A percentile compares a stretch with the other conserved stretches of the same genome.
phyloP scores from a whole-genome alignment of 2,329 filamentous ascomycete species.

The Ilyonectria sp. region DNA sequence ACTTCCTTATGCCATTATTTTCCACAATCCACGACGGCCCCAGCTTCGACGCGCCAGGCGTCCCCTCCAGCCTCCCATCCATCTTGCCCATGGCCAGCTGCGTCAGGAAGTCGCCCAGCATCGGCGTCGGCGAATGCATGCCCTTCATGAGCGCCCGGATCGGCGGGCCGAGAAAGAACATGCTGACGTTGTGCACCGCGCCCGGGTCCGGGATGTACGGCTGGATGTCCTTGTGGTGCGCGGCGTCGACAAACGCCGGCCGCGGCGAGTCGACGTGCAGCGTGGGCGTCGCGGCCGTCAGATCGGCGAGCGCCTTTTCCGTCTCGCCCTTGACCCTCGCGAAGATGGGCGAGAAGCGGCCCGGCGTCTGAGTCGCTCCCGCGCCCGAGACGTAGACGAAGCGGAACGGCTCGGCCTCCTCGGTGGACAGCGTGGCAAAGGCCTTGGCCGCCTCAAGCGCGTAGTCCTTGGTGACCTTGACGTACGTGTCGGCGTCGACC shows the following conservation, averaged over 20 bases:
- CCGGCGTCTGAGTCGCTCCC: constrained; percentile 72
- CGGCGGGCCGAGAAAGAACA: constrained; percentile 44
- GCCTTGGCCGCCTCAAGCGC: constrained; percentile 74
- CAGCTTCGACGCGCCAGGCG: constrained; percentile 51
- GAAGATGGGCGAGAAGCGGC: constrained; percentile 70
- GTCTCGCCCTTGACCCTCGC: constrained; percentile 77
- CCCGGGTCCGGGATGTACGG: constrained; percentile 58
- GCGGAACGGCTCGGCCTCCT: constrained; percentile 68
- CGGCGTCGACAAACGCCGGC: constrained; percentile 71
- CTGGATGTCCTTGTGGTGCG: constrained; percentile 58
- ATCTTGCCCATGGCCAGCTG: constrained; percentile 61
- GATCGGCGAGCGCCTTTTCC: constrained; percentile 71
- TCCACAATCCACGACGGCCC: constrained; percentile 55
- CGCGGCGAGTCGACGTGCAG: constrained; percentile 72
- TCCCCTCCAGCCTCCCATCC: constrained; percentile 45
- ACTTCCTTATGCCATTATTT: constrained; percentile 54
- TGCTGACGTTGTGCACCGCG: constrained; percentile 21
- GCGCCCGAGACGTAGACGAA: constrained; percentile 81
- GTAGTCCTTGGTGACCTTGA: constrained; percentile 78
- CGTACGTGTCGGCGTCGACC: constrained; percentile 76
- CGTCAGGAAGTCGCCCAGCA: constrained; percentile 60
- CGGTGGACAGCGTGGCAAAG: constrained; percentile 64
- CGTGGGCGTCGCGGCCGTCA: constrained; percentile 60
- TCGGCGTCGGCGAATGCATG: constrained; percentile 59
- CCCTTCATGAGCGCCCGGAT: constrained; percentile 42